Conservation (phyloP, 2,329 filamentous ascomycete genomes). For the Fusarium sp. region DNA sequence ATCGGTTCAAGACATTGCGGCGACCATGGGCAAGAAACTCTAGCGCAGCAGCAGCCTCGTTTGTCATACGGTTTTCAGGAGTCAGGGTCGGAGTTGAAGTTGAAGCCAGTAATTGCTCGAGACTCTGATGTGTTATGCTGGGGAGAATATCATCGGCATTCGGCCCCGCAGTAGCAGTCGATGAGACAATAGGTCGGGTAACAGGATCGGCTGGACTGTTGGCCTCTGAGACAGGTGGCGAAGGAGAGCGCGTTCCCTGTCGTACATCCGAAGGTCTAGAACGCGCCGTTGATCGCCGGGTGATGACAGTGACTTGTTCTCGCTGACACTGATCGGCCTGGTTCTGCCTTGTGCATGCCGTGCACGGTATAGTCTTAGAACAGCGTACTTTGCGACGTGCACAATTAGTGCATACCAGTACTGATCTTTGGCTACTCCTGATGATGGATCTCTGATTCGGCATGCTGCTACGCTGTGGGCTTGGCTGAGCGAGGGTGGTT, state of each 20-base stretch:
- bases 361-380: conserved; percentile 5
- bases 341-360: not conserved
- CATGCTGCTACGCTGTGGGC: not conserved
- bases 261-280: not conserved
- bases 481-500: too few relatives aligned
- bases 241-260: not conserved
- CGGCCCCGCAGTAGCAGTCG: too few relatives aligned
- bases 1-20: not conserved
- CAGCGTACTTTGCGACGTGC: conserved; percentile 5
- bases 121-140: not conserved
- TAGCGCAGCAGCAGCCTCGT: conserved; percentile 1
- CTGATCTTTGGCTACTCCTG: conserved; percentile 11
- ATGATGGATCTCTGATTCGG: not conserved
- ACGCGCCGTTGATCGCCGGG: not conserved
- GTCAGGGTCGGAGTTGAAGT: not conserved
- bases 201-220: rapidly evolving
- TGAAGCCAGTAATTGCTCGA: not conserved
- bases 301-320: not conserved
- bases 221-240: not conserved
- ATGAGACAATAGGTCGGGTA: rapidly evolving
- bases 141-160: rapidly evolving
- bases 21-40: conserved; percentile 11
- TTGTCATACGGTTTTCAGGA: not conserved
- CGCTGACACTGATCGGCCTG: conserved; percentile 2
- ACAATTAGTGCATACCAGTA: conserved; percentile 2